These are phyloP conservation scores for Polygonum maritimum DNA, from an alignment of 148 eudicot species.

Conservation along the genomic window DNA sequence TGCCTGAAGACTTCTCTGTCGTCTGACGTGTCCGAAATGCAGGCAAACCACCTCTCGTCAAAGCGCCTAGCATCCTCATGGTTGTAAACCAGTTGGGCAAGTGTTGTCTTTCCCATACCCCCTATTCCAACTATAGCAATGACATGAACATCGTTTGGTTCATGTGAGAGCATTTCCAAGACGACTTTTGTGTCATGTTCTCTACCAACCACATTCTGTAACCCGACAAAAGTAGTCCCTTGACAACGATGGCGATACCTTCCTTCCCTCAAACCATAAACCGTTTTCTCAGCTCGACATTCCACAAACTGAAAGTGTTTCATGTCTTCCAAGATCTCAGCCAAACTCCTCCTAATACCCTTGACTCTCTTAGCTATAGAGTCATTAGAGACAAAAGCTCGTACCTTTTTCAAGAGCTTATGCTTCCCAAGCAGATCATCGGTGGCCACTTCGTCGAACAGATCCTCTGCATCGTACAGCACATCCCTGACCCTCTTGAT, in stretches of 20 bases:
- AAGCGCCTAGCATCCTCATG: not conserved
- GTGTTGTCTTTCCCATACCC: not conserved
- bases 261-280: not conserved
- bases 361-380: not conserved
- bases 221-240: not conserved
- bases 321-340: not conserved
- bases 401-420: not conserved
- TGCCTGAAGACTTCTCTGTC: not conserved
- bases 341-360: not conserved
- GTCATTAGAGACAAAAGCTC: not conserved
- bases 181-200: not conserved
- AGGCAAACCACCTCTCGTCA: not conserved
- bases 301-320: not conserved
- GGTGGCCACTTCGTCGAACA: not conserved
- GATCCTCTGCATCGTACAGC: slow-evolving; percentile 1
- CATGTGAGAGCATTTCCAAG: not conserved
- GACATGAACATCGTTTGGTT: not conserved
- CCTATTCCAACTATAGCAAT: slow-evolving; percentile 3
- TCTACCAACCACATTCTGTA: not conserved
- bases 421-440: not conserved
- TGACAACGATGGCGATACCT: no score
- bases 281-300: not conserved
- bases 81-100: not conserved
- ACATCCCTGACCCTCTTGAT: slow-evolving; percentile 1
- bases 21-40: not conserved